phyloP scores from a whole-genome alignment of 208 protist species.

The Wallacemonas sp. region DNA sequence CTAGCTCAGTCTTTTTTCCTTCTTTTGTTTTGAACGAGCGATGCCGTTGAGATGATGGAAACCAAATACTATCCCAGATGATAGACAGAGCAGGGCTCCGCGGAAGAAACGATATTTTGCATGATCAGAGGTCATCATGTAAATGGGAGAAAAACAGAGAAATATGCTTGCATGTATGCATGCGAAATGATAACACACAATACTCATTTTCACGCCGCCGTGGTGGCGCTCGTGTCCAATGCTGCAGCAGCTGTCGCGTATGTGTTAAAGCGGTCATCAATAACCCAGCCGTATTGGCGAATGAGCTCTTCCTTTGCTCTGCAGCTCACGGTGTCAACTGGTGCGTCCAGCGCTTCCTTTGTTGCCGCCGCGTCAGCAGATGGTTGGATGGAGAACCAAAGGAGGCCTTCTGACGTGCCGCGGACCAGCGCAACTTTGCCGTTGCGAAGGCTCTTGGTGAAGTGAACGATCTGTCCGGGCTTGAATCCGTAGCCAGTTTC shows the following conservation, averaged over 20 bases:
- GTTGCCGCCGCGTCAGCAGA: constrained; percentile 49
- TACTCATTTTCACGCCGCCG: no score
- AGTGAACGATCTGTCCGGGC: constrained; percentile 83
- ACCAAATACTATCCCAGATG: no score
- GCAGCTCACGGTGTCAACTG: constrained; percentile 81
- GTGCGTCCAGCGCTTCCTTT: constrained; percentile 53
- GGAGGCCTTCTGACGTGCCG: constrained; percentile 58
- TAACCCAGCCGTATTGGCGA: constrained; percentile 86
- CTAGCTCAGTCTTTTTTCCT: no score
- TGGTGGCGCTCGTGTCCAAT: not conserved
- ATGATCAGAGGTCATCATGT: no score
- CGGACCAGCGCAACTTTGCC: constrained; percentile 83
- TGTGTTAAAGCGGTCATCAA: constrained; percentile 58
- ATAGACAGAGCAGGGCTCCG: no score
- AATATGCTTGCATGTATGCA: no score
- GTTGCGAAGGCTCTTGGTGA: constrained; percentile 86
- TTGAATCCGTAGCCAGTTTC: constrained; percentile 58
- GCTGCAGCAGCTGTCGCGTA: not conserved
- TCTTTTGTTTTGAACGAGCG: no score
- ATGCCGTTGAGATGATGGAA: no score
- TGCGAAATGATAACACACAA: no score
- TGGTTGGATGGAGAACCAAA: constrained; percentile 82
- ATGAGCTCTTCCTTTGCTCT: constrained; percentile 82
- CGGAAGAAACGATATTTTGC: no score
- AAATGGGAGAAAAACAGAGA: no score